Evolutionary conservation across 257 asterid genomes (phyloP), one percentile per base, ranked within the genome.

Genomic region (Haberlea rhodopensis): DNA sequence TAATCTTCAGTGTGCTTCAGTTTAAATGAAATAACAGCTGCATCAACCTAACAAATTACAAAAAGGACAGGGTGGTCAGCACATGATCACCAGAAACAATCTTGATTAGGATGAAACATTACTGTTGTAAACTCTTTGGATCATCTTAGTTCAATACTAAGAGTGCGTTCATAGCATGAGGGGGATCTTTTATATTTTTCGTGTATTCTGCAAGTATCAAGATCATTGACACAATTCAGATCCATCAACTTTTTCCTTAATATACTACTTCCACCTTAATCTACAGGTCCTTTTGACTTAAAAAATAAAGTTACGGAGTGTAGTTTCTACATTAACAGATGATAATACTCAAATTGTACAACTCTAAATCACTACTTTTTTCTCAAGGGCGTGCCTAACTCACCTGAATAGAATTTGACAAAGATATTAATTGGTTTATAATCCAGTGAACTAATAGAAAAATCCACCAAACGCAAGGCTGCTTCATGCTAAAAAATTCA

Each of bases 371-470:
- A 53, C n/a, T 61, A 28, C 52, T 60, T 67, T 9, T 40, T 10
- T 8, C 53, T 56, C n/a, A 22, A 60, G 48, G 27, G 21, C 57
- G 55, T 13, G 21, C 26, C 46, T 29, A 19, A 10, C 54, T 23
- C 22, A 84, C 97, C 95, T 76, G 99, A 87, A 82, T 87, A 94
- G 79, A 90, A 94, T 76, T 81, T 83, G 67, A 94, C 87, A 61
- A 90, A 94, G 46, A 87, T 76, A 71, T 94, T 94, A 65, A 94
- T 90, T 52, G 97, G 96, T 24, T 96, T 89, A 79, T 83, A 79
- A 27, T 87, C 92, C 0, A 95, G 84, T 28, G 99, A 74, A 60
- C 76, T 72, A 57, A 73, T 53, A 29, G 92, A 79, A 63, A 87
- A 79, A 83, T 84, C 92, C 63, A 84, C 95, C 81, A 90, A 64